Conservation (phyloP, 2,329 filamentous ascomycete species). For the Incumbomyces delicatus region DNA sequence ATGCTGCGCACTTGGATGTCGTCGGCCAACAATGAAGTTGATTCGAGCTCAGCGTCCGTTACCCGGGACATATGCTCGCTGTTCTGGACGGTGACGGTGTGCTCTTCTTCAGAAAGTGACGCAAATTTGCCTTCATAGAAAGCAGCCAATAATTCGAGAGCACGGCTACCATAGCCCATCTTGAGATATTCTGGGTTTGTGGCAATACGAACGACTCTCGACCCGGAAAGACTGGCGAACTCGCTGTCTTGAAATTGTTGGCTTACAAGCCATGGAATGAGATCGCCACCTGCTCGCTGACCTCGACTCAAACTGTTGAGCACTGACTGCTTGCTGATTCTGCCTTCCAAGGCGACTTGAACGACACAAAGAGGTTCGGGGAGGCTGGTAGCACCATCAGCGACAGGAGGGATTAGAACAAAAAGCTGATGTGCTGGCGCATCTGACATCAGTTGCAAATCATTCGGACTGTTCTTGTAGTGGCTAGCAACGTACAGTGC, state of each 20-base stretch:
- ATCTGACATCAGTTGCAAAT: slow-evolving; percentile 97
- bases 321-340: slow-evolving; percentile 88
- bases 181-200: slow-evolving; percentile 87
- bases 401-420: slow-evolving; percentile 78
- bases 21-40: slow-evolving; percentile 68
- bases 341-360: slow-evolving; percentile 86
- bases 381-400: slow-evolving; percentile 64
- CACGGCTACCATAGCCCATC: slow-evolving; percentile 90
- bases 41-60: slow-evolving; percentile 71
- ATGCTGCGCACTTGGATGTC: slow-evolving; percentile 86
- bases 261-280: slow-evolving; percentile 95
- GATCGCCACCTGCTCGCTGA: slow-evolving; percentile 76
- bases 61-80: slow-evolving; percentile 62
- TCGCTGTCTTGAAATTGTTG: slow-evolving; percentile 98
- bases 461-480: slow-evolving; percentile 97
- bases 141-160: slow-evolving; percentile 74
- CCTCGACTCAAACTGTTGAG: slow-evolving; percentile 81
- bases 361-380: slow-evolving; percentile 92
- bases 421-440: slow-evolving; percentile 94
- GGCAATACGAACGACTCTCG: slow-evolving; percentile 84
- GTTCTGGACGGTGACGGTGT: slow-evolving; percentile 29
- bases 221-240: slow-evolving; percentile 86
- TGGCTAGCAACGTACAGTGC: slow-evolving; percentile 93
- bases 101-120: slow-evolving; percentile 64
- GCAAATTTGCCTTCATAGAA: slow-evolving; percentile 94